Evolutionary conservation across 2,329 filamentous ascomycete species (phyloP), one percentile per base, ranked within the genome.

Genomic region (Hymenoscyphus linearis): DNA sequence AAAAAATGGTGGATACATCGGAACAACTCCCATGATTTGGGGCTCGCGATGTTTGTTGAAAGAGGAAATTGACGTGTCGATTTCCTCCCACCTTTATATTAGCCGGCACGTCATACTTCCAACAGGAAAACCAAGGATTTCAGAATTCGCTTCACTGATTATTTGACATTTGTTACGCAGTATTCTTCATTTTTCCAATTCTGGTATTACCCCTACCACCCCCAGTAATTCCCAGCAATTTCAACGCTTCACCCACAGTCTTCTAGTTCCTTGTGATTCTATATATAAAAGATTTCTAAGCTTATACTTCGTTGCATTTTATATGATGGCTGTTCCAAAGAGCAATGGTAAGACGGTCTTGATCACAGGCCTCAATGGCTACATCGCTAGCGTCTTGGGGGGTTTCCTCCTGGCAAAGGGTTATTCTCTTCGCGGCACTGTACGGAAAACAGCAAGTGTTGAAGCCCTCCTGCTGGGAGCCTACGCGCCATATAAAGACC

Each of bases 281-380:
- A 25, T 50, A 50, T 3, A 26, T 18, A 13, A 10, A 31, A 2
- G 9, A 2, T 25, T 22, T 47, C 7, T 47, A 12, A 47, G 25
- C 12, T 47, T 22, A 25, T 3, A 13, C n/a, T 50, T 22, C 1
- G 10, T 13, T 50, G 22, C 18, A 22, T 50, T 4, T 22, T 22
- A 25, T 13, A 34, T 10, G 2, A 71, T 71, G 69, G 61, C 67
- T 35, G 57, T 69, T 35, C 59, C 68, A 57, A 26, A 40, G 47
- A 66, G 62, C 27, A 70, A 73, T 31, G 63, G 69, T 36, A 66
- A 71, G 52, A 69, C 67, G 4, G 64, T 73, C 7, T 66, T 73
- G 22, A 66, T 74, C 36, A 74, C 73, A 10, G 72, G 73, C 4
- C 70, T 70, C 55, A 72, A 73, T 60, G 73, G 74, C 37, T 74